Base-by-base conservation (phyloP, 2,329 filamentous ascomycete species). In the Hypoxylon rubiginosum region DNA sequence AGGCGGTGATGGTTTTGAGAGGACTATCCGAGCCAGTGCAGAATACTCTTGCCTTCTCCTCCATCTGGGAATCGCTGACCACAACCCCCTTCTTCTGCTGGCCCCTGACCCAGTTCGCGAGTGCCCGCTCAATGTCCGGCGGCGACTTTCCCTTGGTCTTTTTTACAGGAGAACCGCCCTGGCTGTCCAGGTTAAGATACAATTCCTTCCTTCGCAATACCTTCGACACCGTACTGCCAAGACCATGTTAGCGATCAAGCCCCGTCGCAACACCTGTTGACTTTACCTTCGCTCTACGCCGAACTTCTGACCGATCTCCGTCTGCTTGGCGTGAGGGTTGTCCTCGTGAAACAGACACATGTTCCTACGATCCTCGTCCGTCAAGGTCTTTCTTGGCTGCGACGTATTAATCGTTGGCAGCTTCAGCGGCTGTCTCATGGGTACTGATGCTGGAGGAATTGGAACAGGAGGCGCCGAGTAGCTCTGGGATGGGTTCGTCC, bases 291-390 rank as follows among this genome's bases (percentile, higher is more conserved):
- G 85, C 82, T 99, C 96, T 56, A 99, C 96, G 36, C 94, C 95
- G 81, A 99, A 99, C 77, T 94, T 90, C 64, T 91, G 91, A 81
- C 96, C 96, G 80, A 99, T 99, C 76, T 98, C 95, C 17, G 94
- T 96, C 82, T 99, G 96, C 81, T 97, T 97, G 49, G 93, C 90
- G 52, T 89, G 91, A 21, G 95, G 96, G 76, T 98, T 91, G 68
- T 97, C 91, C 77, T 96, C 92, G 73, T 95, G 92, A 79, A 95
- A 97, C 76, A 93, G 88, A 79, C 96, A 99, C 94, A 99, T 99
- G 48, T 89, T 88, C 71, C 94, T 88, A 69, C 96, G 91, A 78
- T 98, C 94, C 63, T 93, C 91, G 75, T 97, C 93, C 7, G 94
- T 97, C 72, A 99, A 84, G 1, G 95, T 98, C 80, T 93, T 93